phyloP scores from a whole-genome alignment of 106 monocot genomes.

The Allium fistulosum region DNA sequence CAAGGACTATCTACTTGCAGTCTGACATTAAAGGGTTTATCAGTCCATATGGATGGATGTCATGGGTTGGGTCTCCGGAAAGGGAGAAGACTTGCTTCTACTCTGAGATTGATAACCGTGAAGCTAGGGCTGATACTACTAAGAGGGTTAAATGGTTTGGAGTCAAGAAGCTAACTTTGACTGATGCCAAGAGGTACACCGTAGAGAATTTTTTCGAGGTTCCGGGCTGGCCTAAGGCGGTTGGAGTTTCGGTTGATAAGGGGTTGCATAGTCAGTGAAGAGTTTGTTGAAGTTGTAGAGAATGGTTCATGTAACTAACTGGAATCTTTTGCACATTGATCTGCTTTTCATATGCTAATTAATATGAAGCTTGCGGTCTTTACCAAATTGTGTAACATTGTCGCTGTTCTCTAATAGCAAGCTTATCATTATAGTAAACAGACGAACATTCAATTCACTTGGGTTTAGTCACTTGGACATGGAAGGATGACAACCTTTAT shows the following conservation, averaged over 20 bases:
- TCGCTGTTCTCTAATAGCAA: too few relatives aligned
- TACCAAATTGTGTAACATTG: too few relatives aligned
- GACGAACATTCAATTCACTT: too few relatives aligned
- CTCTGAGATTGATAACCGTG: slow-evolving; percentile 28
- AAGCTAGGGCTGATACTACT: slow-evolving; percentile 20
- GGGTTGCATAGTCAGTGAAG: neutral
- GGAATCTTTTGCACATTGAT: too few relatives aligned
- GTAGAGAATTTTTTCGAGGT: neutral
- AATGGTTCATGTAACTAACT: too few relatives aligned
- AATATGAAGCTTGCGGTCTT: too few relatives aligned
- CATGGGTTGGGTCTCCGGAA: slow-evolving; percentile 13
- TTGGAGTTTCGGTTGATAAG: neutral
- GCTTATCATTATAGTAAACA: too few relatives aligned
- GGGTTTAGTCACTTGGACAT: too few relatives aligned
- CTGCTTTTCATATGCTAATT: too few relatives aligned
- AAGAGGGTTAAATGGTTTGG: slow-evolving; percentile 28
- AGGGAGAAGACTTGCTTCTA: slow-evolving; percentile 20
- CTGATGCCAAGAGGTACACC: neutral
- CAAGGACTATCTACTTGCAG: slow-evolving; percentile 28
- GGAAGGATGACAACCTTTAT: too few relatives aligned
- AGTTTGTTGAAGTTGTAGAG: too few relatives aligned
- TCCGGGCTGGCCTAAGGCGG: neutral
- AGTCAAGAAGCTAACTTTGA: neutral
- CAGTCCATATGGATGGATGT: slow-evolving; percentile 28
- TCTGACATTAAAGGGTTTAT: slow-evolving; percentile 22